A percentile compares a stretch with the other conserved stretches of the same genome.
These are phyloP conservation scores for Adansonia rubrostipa DNA, from an alignment of 441 rosid genomes.

Conservation along the genomic window DNA sequence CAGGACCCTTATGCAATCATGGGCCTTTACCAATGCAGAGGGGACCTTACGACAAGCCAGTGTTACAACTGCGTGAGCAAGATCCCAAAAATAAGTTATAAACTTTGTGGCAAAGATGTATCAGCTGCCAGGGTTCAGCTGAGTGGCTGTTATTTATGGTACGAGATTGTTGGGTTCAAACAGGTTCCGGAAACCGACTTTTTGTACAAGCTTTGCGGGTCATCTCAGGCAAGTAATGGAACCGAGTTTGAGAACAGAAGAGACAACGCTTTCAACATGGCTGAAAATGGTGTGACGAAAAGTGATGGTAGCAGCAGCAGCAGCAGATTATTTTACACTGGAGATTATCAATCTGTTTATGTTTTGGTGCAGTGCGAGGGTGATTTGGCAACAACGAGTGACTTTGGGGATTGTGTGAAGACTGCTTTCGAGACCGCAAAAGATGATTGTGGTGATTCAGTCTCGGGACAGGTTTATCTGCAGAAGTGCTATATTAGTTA, in stretches of 20 bases:
- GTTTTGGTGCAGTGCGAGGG: conserved; percentile 90
- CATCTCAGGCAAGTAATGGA: conserved; percentile 40
- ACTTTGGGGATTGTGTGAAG: conserved; percentile 67
- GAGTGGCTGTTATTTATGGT: conserved; percentile 70
- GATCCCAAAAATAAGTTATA: conserved; percentile 50
- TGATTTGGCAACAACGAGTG: conserved; percentile 53
- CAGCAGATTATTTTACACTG: conserved; percentile 60
- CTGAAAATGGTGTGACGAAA: conserved; percentile 54
- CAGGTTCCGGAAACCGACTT: conserved; percentile 61
- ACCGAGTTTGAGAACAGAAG: conserved; percentile 54
- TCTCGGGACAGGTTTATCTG: conserved; percentile 69
- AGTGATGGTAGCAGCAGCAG: conserved; percentile 23
- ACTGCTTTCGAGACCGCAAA: conserved; percentile 54
- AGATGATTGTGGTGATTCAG: conserved; percentile 62
- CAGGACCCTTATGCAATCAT: conserved; percentile 53
- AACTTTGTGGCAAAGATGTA: conserved; percentile 57
- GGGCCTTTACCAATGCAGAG: conserved; percentile 86
- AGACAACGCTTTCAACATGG: conserved; percentile 60
- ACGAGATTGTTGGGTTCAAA: conserved; percentile 63
- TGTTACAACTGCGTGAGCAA: conserved; percentile 64
- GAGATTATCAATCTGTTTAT: conserved; percentile 59
- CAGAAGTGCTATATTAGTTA: conserved; percentile 79
- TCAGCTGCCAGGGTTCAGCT: conserved; percentile 72
- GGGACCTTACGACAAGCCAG: conserved; percentile 61
- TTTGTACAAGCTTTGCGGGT: conserved; percentile 68